phyloP scores from a whole-genome alignment of 2,329 filamentous ascomycete genomes.

The Penicillium verrucosum region DNA sequence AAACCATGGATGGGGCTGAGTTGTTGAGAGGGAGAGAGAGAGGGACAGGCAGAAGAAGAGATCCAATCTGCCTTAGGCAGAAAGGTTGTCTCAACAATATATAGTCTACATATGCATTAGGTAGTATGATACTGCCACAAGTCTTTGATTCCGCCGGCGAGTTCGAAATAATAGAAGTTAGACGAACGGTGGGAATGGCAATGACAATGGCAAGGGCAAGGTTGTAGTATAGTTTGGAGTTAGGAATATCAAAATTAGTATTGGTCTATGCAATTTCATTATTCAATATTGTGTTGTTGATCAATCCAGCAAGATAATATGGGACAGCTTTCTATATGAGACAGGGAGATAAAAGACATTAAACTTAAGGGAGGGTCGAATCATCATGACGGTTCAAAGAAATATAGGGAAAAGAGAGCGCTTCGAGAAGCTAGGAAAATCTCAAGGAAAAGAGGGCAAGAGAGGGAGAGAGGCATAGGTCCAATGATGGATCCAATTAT shows the following conservation, averaged over 20 bases:
- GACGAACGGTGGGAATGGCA: too few species aligned
- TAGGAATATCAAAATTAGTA: not conserved
- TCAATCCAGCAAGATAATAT: slow-evolving; percentile 3
- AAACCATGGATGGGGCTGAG: too few species aligned
- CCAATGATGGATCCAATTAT: not conserved
- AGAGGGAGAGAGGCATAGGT: not conserved
- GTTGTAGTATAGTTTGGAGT: too few species aligned
- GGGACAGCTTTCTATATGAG: slow-evolving; percentile 2
- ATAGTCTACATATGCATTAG: too few species aligned
- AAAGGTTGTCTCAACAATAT: too few species aligned
- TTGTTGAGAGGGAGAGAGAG: too few species aligned
- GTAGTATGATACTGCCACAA: too few species aligned
- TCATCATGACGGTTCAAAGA: slow-evolving; percentile 3
- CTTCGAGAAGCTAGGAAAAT: slow-evolving; percentile 1
- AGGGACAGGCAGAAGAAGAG: too few species aligned
- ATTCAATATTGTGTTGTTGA: slow-evolving; percentile 3
- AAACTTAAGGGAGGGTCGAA: slow-evolving; percentile 5
- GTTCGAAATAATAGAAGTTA: too few species aligned
- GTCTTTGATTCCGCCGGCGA: too few species aligned
- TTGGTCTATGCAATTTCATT: slow-evolving; percentile 1
- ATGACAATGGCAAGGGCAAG: too few species aligned
- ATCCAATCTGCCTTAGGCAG: too few species aligned
- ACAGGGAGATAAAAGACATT: not conserved
- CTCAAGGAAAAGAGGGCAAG: not conserved
- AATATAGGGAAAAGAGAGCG: slow-evolving; percentile 1